Conservation (phyloP, 139 green algal species). For the Chlamydomonas sp. region DNA sequence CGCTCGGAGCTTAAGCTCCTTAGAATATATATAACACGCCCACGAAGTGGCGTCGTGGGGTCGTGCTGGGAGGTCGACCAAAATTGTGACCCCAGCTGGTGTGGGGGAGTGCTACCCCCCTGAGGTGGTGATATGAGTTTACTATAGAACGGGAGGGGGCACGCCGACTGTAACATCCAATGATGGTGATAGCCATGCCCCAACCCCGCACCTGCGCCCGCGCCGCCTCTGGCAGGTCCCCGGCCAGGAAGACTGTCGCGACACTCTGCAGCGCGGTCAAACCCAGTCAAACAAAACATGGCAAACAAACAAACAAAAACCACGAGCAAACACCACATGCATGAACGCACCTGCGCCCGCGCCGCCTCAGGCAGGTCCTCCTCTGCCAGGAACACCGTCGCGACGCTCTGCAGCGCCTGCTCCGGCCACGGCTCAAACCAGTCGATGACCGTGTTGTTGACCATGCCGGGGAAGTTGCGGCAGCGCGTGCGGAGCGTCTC, state of each 20-base stretch:
- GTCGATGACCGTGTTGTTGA: constrained; percentile 87
- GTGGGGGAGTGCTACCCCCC: too few species aligned
- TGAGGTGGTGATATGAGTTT: too few species aligned
- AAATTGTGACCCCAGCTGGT: too few species aligned
- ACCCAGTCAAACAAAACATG: too few species aligned
- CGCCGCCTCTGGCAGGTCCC: constrained; percentile 44
- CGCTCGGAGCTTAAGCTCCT: too few species aligned
- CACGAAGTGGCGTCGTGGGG: too few species aligned
- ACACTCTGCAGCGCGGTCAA: constrained; percentile 68
- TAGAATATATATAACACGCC: too few species aligned
- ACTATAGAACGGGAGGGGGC: too few species aligned
- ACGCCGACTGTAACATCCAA: too few species aligned
- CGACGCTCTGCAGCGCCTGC: constrained; percentile 68
- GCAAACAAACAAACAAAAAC: too few species aligned
- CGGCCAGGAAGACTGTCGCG: constrained; percentile 64
- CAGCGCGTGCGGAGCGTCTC: constrained; percentile 65
- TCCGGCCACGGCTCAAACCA: constrained; percentile 86
- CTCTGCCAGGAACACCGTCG: constrained; percentile 64
- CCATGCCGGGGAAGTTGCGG: constrained; percentile 81
- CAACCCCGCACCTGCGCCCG: constrained; percentile 20
- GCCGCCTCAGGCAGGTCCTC: constrained; percentile 47
- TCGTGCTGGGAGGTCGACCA: too few species aligned
- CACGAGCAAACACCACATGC: background rate
- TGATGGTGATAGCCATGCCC: too few species aligned
- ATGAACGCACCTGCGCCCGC: constrained; percentile 15